Evolutionary conservation across 805 yeast species (phyloP).

Genomic region (Yarrowia sp.): DNA sequence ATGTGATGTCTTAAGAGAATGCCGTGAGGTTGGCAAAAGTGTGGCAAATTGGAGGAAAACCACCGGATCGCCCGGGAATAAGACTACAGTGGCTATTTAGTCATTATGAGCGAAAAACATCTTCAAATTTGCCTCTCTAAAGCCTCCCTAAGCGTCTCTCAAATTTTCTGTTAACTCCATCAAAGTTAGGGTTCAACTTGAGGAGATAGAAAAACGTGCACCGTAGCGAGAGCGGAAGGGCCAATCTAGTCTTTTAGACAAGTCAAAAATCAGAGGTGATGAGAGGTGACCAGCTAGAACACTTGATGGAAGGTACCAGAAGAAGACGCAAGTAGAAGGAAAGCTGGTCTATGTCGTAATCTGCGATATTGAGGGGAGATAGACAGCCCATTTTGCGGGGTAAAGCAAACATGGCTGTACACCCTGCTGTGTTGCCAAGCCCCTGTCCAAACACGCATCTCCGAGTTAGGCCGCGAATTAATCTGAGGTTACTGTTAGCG

Average conservation of each 20-base stretch:
- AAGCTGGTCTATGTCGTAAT: too few relatives aligned
- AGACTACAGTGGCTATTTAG: background rate
- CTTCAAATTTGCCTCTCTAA: background rate
- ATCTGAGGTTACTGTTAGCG: conserved; percentile 15
- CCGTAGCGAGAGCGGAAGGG: conserved; percentile 20
- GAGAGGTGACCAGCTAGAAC: too few relatives aligned
- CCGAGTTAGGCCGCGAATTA: conserved; percentile 25
- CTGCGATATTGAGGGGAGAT: too few relatives aligned
- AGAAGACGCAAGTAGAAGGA: background rate
- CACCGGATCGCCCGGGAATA: background rate
- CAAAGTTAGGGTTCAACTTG: conserved; percentile 8
- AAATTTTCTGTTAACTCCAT: background rate
- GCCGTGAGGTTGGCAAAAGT: background rate
- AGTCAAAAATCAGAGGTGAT: background rate
- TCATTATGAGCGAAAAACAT: background rate
- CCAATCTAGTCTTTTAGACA: background rate
- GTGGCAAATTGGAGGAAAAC: background rate
- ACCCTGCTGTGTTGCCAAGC: conserved; percentile 13
- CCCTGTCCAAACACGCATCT: conserved; percentile 30
- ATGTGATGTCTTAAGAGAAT: background rate
- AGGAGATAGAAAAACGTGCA: conserved; percentile 33
- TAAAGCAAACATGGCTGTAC: conserved; percentile 23
- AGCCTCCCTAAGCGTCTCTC: background rate
- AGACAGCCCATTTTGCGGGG: background rate
- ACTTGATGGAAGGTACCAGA: background rate